Base-by-base conservation (phyloP, 331 rosid species). In the Prunus yedoensis region DNA sequence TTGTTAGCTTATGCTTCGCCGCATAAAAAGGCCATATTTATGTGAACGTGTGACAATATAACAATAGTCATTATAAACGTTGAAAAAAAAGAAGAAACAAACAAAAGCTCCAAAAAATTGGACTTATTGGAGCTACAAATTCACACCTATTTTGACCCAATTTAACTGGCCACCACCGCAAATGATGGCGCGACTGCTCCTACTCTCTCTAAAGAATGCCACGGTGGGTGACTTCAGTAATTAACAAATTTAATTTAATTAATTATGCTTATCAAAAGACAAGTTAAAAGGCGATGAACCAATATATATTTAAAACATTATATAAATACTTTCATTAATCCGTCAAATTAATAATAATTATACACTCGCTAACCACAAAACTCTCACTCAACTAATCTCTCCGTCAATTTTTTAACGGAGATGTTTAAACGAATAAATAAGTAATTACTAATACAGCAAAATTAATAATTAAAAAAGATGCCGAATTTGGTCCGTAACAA, bases 341-440 rank as follows among this genome's bases (percentile, higher is more conserved):
- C 47, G 4, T 32, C 53, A 74, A 73, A 47, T 47, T 74, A 59
- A 47, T 74, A 35, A 60, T 74, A 61, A 47, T 47, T 73, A 27
- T 60, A 28, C 70, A 74, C 52, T 68, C 77, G 74, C 21, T 8
- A 57, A 21, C 10, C 52, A 49, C 65, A 46, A 49, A 73, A 80
- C 85, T 41, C 66, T 16, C 10, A 25, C 60, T 84, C 84, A 70
- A 69, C 47, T 77, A 80, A 70, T 69, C 81, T 23, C 25, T 79
- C 78, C 46, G 43, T 59, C 70, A 45, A 56, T 83, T 78, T 20
- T 65, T 65, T 68, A 75, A 76, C 85, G 83, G 89, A 82, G 75
- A 28, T 70, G 46, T 46, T 21, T 17, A 52, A 64, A 16, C 56
- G 13, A 73, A 79, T 23, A 16, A 66, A 66, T 45, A 73, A 27